Percentiles rank a stretch among this genome's conserved stretches.
Evolutionary conservation across 306 rosid genomes (phyloP).

Genomic region (Medicago arabica): DNA sequence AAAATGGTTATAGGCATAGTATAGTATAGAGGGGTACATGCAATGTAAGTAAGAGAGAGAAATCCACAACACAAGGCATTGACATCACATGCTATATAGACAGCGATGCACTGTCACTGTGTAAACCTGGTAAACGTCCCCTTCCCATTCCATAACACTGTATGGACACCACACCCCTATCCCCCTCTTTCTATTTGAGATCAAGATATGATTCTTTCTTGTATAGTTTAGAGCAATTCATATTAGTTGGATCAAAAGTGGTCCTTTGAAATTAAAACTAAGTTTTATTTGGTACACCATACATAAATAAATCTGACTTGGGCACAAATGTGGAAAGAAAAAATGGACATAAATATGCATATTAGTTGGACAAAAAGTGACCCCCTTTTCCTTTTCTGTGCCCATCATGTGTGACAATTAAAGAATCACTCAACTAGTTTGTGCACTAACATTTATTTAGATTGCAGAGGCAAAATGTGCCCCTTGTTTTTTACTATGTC

Average conservation of each 20-base stretch:
- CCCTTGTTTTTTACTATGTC: slow-evolving; percentile 44
- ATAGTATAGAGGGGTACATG: no score
- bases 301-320: not conserved
- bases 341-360: slow-evolving; percentile 28
- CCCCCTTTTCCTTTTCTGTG: slow-evolving; percentile 42
- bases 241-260: not conserved
- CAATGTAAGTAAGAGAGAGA: no score
- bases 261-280: not conserved
- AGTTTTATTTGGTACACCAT: not conserved
- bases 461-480: slow-evolving; percentile 38
- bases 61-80: not conserved
- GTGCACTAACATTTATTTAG: slow-evolving; percentile 24
- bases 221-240: not conserved
- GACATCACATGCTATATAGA: not conserved
- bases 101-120: not conserved
- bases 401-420: slow-evolving; percentile 53
- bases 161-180: slow-evolving; percentile 1
- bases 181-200: not conserved
- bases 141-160: not conserved
- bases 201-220: not conserved
- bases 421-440: slow-evolving; percentile 38
- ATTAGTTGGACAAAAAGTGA: not conserved
- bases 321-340: slow-evolving; percentile 39
- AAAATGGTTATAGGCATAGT: not conserved
- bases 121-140: not conserved